Percentiles rank a stretch among this genome's conserved stretches.
Conservation (phyloP, 768 basidiomycete species). For the Phylloporus sp. region DNA sequence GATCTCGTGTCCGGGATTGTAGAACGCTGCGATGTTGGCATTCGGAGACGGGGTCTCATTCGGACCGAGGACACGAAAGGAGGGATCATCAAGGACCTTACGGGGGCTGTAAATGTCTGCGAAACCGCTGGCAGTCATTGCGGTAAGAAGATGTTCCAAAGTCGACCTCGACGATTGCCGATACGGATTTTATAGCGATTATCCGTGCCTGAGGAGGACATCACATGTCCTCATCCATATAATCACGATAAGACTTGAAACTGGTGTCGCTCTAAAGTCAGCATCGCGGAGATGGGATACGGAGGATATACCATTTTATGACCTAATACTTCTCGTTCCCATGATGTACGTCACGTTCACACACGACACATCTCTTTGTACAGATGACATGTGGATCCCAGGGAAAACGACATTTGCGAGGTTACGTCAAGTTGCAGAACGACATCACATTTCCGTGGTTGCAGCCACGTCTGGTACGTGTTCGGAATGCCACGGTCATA, state of each 20-base stretch:
- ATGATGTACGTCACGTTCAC: no score
- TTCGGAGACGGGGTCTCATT: constrained; percentile 47
- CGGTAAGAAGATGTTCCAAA: background rate
- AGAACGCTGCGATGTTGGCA: constrained; percentile 61
- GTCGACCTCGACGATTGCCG: background rate
- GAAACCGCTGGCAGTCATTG: constrained; percentile 24
- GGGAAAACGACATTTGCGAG: no score
- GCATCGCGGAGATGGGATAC: no score
- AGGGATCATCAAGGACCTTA: constrained; percentile 52
- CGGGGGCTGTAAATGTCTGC: constrained; percentile 51
- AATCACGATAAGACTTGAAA: background rate
- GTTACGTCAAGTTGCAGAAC: no score
- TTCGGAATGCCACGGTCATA: background rate
- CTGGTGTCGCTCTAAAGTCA: no score
- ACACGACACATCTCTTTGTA: no score
- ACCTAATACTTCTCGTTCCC: no score
- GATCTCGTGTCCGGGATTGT: constrained; percentile 59
- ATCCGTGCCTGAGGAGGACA: background rate
- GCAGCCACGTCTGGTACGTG: no score
- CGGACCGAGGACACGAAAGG: constrained; percentile 48
- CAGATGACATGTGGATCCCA: no score
- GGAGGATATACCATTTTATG: no score
- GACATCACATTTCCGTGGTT: no score
- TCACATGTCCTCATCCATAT: background rate
- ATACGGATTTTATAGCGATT: background rate